Percentiles rank a stretch among this genome's conserved stretches.
These are phyloP conservation scores for Termitomyces sp. DNA, from an alignment of 768 basidiomycete genomes.

Conservation along the genomic window DNA sequence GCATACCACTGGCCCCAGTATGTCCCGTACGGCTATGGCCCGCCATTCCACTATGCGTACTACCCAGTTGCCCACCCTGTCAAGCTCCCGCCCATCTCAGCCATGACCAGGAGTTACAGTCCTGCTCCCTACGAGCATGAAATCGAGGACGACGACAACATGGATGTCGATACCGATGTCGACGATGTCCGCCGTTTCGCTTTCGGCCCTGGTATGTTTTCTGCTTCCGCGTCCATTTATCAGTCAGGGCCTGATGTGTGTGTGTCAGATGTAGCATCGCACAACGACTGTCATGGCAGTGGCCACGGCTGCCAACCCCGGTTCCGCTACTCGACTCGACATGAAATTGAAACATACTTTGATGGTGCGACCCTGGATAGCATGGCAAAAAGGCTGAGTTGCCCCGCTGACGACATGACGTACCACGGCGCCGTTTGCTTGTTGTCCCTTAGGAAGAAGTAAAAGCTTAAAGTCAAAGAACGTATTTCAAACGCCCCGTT, in stretches of 20 bases:
- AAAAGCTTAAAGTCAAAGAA: neutral
- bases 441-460: neutral
- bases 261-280: neutral
- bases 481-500: neutral
- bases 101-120: neutral
- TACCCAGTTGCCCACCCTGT: neutral
- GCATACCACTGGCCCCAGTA: neutral
- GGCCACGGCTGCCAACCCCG: neutral
- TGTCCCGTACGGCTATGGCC: neutral
- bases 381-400: neutral
- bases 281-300: neutral
- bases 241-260: neutral
- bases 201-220: conserved; percentile 5
- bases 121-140: neutral
- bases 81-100: neutral
- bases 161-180: neutral
- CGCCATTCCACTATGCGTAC: neutral
- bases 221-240: neutral
- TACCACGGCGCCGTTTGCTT: neutral
- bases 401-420: neutral
- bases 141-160: neutral
- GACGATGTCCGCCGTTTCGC: neutral
- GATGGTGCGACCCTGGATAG: conserved; percentile 4
- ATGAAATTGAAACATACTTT: conserved; percentile 2
- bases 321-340: conserved; percentile 5